A percentile compares a stretch with the other conserved stretches of the same genome.
These are phyloP conservation scores for Chlamydomonas applanata DNA, from an alignment of 139 green algal genomes.

Conservation along the genomic window DNA sequence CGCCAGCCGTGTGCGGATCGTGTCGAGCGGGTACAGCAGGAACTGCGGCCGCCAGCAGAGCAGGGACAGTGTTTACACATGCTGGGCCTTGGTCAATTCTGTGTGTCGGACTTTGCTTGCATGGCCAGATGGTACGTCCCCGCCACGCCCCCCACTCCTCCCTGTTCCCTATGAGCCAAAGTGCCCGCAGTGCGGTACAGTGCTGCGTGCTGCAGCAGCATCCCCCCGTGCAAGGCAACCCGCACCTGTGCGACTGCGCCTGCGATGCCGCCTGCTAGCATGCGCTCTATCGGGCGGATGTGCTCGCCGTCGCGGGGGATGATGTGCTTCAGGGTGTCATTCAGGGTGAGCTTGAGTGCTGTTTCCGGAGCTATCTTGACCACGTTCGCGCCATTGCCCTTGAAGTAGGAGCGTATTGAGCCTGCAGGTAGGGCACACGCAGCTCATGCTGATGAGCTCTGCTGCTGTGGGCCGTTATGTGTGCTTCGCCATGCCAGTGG, in stretches of 20 bases:
- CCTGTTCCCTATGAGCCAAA: neutral
- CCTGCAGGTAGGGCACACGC: slow-evolving; percentile 38
- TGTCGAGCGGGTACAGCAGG: slow-evolving; percentile 85
- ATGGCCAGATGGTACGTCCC: too few relatives aligned
- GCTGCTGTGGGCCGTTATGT: neutral
- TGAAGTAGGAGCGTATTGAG: slow-evolving; percentile 74
- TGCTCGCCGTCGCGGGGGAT: slow-evolving; percentile 58
- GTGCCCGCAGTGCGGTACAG: neutral
- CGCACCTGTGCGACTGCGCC: slow-evolving; percentile 68
- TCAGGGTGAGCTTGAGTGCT: slow-evolving; percentile 79
- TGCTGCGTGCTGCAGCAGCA: neutral
- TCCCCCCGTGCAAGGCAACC: neutral
- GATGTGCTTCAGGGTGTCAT: slow-evolving; percentile 71
- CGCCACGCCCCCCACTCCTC: neutral
- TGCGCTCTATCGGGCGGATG: slow-evolving; percentile 56
- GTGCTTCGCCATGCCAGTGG: neutral
- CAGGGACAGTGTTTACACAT: too few relatives aligned
- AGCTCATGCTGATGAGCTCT: neutral
- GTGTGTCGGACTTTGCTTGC: too few relatives aligned
- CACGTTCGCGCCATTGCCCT: slow-evolving; percentile 89
- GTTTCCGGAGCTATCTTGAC: slow-evolving; percentile 92
- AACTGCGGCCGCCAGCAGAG: slow-evolving; percentile 16
- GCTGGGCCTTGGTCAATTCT: too few relatives aligned
- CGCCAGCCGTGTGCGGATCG: slow-evolving; percentile 82
- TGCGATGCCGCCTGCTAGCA: slow-evolving; percentile 64